phyloP scores from a whole-genome alignment of 768 basidiomycete genomes.

The Tricholoma saponaceum region DNA sequence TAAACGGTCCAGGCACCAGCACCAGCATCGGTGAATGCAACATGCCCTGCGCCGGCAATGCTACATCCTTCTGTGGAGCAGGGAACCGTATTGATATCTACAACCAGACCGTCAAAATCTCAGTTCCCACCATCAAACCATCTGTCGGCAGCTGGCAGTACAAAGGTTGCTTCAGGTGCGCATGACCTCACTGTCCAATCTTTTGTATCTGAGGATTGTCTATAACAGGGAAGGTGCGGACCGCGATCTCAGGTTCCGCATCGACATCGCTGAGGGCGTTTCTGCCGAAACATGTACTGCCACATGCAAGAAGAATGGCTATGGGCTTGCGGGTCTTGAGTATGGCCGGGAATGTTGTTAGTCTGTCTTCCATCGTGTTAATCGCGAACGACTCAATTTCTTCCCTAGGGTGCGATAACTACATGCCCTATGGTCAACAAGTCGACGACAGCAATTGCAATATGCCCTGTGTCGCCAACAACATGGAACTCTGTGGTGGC shows the following conservation, averaged over 20 bases:
- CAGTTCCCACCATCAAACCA: slow-evolving; percentile 27
- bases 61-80: slow-evolving; percentile 39
- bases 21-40: slow-evolving; percentile 27
- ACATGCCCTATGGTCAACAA: slow-evolving; percentile 10
- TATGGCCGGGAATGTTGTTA: slow-evolving; percentile 31
- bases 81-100: slow-evolving; percentile 41
- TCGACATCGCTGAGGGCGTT: slow-evolving; percentile 4
- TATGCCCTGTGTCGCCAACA: slow-evolving; percentile 41
- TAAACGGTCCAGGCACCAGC: not conserved
- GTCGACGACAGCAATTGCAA: slow-evolving; percentile 30
- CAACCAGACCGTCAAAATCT: slow-evolving; percentile 36
- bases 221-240: slow-evolving; percentile 4
- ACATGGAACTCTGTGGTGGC: slow-evolving; percentile 42
- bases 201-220: not conserved
- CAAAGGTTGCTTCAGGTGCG: slow-evolving; percentile 37
- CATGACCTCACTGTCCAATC: not conserved
- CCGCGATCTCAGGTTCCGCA: slow-evolving; percentile 10
- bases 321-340: slow-evolving; percentile 48
- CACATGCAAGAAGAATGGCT: slow-evolving; percentile 18
- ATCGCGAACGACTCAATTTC: not conserved
- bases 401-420: slow-evolving; percentile 17
- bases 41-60: slow-evolving; percentile 39
- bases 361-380: not conserved
- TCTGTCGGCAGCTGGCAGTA: slow-evolving; percentile 43
- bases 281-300: slow-evolving; percentile 18